Evolutionary conservation across 805 yeast species (phyloP), one percentile per base, ranked within the genome.

Genomic region (Ogataea parapolymorpha): DNA sequence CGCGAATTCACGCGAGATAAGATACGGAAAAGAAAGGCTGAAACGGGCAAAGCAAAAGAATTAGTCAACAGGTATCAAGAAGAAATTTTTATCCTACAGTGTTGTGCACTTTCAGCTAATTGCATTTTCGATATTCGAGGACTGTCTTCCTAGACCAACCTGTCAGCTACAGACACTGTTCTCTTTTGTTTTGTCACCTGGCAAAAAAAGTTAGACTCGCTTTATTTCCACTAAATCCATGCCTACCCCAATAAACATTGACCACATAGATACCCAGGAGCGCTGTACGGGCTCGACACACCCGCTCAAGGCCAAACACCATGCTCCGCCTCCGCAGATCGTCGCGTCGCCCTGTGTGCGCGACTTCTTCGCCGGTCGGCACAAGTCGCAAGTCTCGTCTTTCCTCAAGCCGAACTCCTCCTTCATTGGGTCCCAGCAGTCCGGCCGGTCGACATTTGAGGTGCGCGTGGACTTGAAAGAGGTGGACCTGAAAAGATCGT

Each of bases 391-490:
- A 24, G 44, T 45, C 2, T 57, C 71, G 10, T 67, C 75, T 38
- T 76, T 74, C 40, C 63, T 85, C 14, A 73, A 75, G 41, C 82
- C 89, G 3, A 81, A 84, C 33, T 70, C 85, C 18, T 63, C 55
- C 26, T 85, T 80, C 50, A 56, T 68, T 7, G 95, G 95, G 2
- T 73, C 79, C 16, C 95, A 85, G 54, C 83, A 79, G 54, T 77
- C 86, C 9, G 87, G 85, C 0, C 65, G 74, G 44, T 71, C 78
- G 3, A 73, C 77, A 4, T 83, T 80, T 59, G 82, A 79, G 48
- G 87, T 85, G 14, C 66, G 72, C 30, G 87, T 85, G 15, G 86
- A 80, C 53, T 65, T 85, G 49, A 76, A 81, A 59, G 75, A 74
- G 34, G 84, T 85, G n/a, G 88, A 85, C 59, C 62, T 83, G 51